Evolutionary conservation across 192 early-diverging fungal species (phyloP).

Genomic region (Chytriomyces sp.): DNA sequence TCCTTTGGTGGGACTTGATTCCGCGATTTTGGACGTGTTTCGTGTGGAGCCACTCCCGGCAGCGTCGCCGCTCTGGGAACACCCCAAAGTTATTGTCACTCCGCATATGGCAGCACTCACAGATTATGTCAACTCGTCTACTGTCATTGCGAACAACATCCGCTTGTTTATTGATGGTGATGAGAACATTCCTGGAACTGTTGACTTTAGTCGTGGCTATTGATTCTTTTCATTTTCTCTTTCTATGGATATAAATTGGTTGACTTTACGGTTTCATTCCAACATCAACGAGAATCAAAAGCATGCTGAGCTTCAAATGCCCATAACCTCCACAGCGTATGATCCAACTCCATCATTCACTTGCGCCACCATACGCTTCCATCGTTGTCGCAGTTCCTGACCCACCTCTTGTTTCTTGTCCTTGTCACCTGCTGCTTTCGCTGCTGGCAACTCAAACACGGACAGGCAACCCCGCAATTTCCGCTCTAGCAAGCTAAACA

Average conservation of each 20-base stretch:
- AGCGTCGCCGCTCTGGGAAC: constrained; percentile 9
- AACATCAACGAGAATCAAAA: no score
- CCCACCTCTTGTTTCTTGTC: constrained; percentile 28
- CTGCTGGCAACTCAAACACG: constrained; percentile 11
- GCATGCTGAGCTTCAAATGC: no score
- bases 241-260: neutral
- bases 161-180: neutral
- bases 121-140: neutral
- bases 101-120: constrained; percentile 31
- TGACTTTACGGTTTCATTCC: no score
- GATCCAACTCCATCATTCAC: constrained; percentile 29
- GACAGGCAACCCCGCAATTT: constrained; percentile 17
- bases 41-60: constrained; percentile 12
- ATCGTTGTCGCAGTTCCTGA: constrained; percentile 13
- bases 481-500: constrained; percentile 23
- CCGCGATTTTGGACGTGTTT: constrained; percentile 26
- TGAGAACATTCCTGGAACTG: neutral
- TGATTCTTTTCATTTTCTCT: neutral
- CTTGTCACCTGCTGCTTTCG: constrained; percentile 2
- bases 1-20: neutral
- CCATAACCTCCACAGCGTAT: constrained; percentile 21
- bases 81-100: constrained; percentile 14
- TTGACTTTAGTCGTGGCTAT: neutral
- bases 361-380: constrained; percentile 34
- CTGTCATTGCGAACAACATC: neutral